Base-by-base conservation (phyloP, 176 grass and related monocot genomes). In the Oryza glumipatula region DNA sequence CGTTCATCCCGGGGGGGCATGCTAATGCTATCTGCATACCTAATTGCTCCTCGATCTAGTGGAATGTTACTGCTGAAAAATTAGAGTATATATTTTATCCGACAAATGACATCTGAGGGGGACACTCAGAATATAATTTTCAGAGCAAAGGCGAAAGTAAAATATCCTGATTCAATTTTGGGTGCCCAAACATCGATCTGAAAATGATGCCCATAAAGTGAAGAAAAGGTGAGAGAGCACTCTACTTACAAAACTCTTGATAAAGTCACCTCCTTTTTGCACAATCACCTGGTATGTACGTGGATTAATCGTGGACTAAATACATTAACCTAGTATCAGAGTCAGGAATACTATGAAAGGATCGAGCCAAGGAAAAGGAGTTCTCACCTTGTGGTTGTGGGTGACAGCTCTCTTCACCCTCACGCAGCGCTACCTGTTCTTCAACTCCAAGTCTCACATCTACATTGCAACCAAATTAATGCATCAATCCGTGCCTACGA, bases 161-260 rank as follows among this genome's bases (percentile, higher is more conserved):
- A 24, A 63, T 26, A 48, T 28, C 14, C 16, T 88, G 15, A 77
- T 80, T 79, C 36, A 39, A 48, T 88, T 76, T 80, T 26, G 39
- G 10, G 47, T 80, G 46, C 70, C 68, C 68, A 9, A 73, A 65
- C 30, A 77, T 65, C 35, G 35, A 36, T 36, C 16, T 72, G 67
- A 54, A 78, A 79, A 74, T 75, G 28, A 64, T 84, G 35, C 24
- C 76, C 63, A 64, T 1, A 76, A 89, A 76, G 13, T 76, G 54
- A 36, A 70, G 70, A 85, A 76, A 80, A 74, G 77, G 10, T 17
- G 39, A 60, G 39, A 60, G 47, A 75, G 77, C 77, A 89, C 77
- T 81, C 39, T 65, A 51, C 16, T 43, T 81, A 68, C 39, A 85
- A 49, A 76, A 76, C 30, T 79, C 24, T 11, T 14, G 12, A 32